Percentiles rank a stretch among this genome's conserved stretches.
phyloP scores from a whole-genome alignment of 2,329 filamentous ascomycete species.

The Trichoderma atroviride region DNA sequence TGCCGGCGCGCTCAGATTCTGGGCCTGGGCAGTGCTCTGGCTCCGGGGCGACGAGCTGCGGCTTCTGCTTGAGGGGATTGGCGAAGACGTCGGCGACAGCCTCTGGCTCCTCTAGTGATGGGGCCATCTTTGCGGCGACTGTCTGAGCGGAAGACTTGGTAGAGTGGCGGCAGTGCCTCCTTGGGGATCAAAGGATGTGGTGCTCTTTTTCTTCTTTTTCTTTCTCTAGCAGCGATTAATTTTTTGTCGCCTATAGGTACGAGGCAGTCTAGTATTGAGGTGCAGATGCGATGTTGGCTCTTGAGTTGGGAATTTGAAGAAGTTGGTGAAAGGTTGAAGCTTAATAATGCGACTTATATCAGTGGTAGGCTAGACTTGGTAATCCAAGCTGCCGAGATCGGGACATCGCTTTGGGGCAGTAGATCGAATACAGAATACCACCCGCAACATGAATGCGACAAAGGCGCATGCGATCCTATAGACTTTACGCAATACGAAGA shows the following conservation, averaged over 20 bases:
- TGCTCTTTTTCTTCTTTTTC: not conserved
- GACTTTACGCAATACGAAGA: not conserved
- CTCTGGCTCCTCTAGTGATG: slow-evolving; percentile 74
- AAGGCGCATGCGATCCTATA: not conserved
- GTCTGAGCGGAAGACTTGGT: not conserved
- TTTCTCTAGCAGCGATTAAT: not conserved
- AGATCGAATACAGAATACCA: not conserved
- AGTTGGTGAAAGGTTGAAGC: slow-evolving; percentile 14
- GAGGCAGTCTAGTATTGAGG: not conserved
- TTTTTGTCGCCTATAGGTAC: not conserved
- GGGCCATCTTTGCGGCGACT: slow-evolving; percentile 63
- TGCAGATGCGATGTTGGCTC: not conserved
- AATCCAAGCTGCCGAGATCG: slow-evolving; percentile 19
- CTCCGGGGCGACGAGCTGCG: slow-evolving; percentile 88
- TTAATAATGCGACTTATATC: slow-evolving; percentile 30
- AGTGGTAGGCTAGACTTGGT: slow-evolving; percentile 11
- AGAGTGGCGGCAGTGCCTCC: not conserved
- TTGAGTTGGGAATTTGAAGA: not conserved
- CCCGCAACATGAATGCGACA: not conserved
- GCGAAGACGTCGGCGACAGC: slow-evolving; percentile 69
- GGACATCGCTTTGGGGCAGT: not conserved
- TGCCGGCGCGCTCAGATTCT: slow-evolving; percentile 71
- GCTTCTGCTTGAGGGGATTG: slow-evolving; percentile 75
- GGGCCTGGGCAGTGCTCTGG: slow-evolving; percentile 96
- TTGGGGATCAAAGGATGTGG: not conserved